Percentiles rank a stretch among this genome's conserved stretches.
Evolutionary conservation across 2,329 filamentous ascomycete genomes (phyloP).

Genomic region (Aspergillus sp.): DNA sequence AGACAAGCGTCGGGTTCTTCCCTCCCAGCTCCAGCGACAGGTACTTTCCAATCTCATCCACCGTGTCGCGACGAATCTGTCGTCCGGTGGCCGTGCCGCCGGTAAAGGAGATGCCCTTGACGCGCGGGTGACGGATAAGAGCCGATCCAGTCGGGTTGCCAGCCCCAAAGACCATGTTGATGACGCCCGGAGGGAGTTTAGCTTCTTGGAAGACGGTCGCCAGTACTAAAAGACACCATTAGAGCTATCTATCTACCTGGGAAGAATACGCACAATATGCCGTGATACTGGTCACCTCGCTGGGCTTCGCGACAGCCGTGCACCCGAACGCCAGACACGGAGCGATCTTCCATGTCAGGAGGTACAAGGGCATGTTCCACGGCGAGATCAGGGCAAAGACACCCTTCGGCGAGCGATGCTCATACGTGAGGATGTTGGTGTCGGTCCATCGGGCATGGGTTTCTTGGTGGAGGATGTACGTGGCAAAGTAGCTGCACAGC

Average conservation of each 20-base stretch:
- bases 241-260: neutral
- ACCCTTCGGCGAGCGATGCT: slow-evolving; percentile 17
- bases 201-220: slow-evolving; percentile 14
- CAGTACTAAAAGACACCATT: slow-evolving; percentile 8
- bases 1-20: slow-evolving; percentile 18
- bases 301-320: slow-evolving; percentile 17
- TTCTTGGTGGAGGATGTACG: slow-evolving; percentile 9
- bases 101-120: slow-evolving; percentile 18
- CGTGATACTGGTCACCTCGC: slow-evolving; percentile 15
- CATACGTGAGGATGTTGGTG: slow-evolving; percentile 14
- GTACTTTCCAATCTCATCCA: slow-evolving; percentile 20
- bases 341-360: slow-evolving; percentile 20
- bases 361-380: slow-evolving; percentile 20
- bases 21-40: slow-evolving; percentile 18
- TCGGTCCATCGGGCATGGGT: slow-evolving; percentile 9
- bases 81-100: slow-evolving; percentile 15
- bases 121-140: slow-evolving; percentile 12
- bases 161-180: slow-evolving; percentile 16
- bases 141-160: slow-evolving; percentile 13
- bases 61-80: slow-evolving; percentile 17
- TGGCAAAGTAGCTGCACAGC: slow-evolving; percentile 7
- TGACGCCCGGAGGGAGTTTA: slow-evolving; percentile 12
- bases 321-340: slow-evolving; percentile 20
- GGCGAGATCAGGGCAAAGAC: slow-evolving; percentile 19
- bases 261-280: slow-evolving; percentile 11